Conservation (phyloP, 2,329 filamentous ascomycete genomes). For the Dryadomyces quercus-mongolicae region DNA sequence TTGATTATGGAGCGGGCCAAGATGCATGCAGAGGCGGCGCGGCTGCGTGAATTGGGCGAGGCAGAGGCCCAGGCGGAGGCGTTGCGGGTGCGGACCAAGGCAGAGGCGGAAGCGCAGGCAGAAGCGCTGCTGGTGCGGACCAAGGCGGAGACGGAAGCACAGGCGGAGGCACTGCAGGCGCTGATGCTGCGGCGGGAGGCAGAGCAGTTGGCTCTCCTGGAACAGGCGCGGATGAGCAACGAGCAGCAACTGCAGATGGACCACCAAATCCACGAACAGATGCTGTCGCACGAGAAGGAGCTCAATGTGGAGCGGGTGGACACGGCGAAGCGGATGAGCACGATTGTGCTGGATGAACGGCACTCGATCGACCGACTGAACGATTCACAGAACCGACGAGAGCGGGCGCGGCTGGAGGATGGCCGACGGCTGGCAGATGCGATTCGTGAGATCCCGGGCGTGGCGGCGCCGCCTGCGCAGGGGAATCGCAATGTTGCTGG, state of each 20-base stretch:
- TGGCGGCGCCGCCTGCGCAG: conserved; percentile 17
- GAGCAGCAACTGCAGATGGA: conserved; percentile 35
- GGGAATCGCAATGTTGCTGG: conserved; percentile 33
- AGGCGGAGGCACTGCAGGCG: conserved; percentile 5
- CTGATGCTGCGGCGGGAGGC: conserved; percentile 11
- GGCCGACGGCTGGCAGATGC: conserved; percentile 38
- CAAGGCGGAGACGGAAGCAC: conserved; percentile 3
- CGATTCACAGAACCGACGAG: conserved; percentile 29
- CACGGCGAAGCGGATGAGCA: conserved; percentile 36
- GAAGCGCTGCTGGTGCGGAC: conserved; percentile 17
- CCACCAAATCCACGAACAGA: conserved; percentile 27
- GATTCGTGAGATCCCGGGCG: conserved; percentile 24
- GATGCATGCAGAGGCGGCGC: not conserved
- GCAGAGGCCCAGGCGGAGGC: conserved; percentile 33
- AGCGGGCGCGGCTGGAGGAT: conserved; percentile 32
- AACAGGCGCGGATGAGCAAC: conserved; percentile 30
- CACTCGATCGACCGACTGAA: conserved; percentile 39
- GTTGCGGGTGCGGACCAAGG: conserved; percentile 12
- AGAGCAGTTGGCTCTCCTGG: conserved; percentile 31
- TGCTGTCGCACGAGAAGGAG: conserved; percentile 36
- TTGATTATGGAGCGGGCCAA: not conserved
- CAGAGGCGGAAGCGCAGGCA: conserved; percentile 34
- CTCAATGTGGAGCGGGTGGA: conserved; percentile 32
- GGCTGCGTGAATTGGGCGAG: conserved; percentile 13
- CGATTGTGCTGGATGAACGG: conserved; percentile 35